Percentiles rank a stretch among this genome's conserved stretches.
Evolutionary conservation across 192 early-diverging fungal species (phyloP).

Genomic region (Hyaloraphidium curvatum): DNA sequence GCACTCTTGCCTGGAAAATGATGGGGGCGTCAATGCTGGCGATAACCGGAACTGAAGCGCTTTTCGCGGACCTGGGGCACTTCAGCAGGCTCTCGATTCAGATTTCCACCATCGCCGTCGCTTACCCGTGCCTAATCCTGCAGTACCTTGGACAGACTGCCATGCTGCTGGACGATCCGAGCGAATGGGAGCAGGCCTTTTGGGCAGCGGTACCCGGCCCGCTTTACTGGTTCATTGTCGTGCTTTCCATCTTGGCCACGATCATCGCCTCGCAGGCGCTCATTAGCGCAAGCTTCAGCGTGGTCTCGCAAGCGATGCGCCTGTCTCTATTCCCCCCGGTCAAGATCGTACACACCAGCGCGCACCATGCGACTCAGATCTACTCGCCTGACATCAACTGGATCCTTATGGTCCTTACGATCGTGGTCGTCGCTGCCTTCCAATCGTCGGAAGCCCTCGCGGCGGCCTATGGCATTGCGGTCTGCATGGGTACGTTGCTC

Average conservation of each 20-base stretch:
- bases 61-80: conserved; percentile 38
- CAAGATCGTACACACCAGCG: background rate
- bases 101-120: conserved; percentile 18
- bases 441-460: conserved; percentile 15
- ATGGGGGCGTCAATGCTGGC: conserved; percentile 16
- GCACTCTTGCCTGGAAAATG: conserved; percentile 17
- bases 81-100: conserved; percentile 25
- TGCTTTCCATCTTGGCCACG: conserved; percentile 29
- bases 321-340: background rate
- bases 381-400: conserved; percentile 32
- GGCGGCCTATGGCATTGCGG: conserved; percentile 22
- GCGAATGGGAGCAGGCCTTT: conserved; percentile 10
- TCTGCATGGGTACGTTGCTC: no score
- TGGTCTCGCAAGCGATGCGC: conserved; percentile 25
- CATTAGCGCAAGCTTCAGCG: conserved; percentile 27
- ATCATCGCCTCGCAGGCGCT: conserved; percentile 38
- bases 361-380: conserved; percentile 10
- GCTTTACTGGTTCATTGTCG: conserved; percentile 17
- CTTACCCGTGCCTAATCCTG: conserved; percentile 21
- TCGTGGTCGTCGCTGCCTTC: conserved; percentile 20
- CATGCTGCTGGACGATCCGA: conserved; percentile 9
- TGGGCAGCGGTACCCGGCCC: conserved; percentile 12
- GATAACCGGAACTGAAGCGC: conserved; percentile 30
- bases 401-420: conserved; percentile 16
- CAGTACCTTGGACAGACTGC: conserved; percentile 8